These are phyloP conservation scores for Gossypium lobatum DNA, from an alignment of 441 rosid species.

Conservation along the genomic window DNA sequence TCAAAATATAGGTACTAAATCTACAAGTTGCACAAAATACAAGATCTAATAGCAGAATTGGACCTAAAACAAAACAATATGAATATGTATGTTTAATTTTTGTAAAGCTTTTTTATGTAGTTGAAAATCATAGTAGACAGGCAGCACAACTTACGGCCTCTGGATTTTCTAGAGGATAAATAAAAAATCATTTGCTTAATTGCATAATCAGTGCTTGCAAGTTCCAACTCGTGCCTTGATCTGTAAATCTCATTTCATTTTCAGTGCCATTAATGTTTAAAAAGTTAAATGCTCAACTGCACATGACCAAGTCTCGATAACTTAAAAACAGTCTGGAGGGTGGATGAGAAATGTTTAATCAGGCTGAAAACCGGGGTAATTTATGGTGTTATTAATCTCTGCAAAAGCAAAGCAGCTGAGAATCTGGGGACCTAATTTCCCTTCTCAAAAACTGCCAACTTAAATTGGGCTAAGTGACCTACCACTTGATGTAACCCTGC, in stretches of 20 bases:
- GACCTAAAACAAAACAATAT: too few relatives aligned
- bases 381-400: not conserved
- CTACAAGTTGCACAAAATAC: too few relatives aligned
- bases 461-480: not conserved
- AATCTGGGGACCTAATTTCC: not conserved
- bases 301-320: not conserved
- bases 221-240: not conserved
- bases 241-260: not conserved
- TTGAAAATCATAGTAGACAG: constrained; percentile 2
- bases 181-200: not conserved
- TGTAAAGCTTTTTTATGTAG: not conserved
- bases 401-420: not conserved
- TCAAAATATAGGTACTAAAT: too few relatives aligned
- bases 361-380: not conserved
- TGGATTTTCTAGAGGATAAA: not conserved
- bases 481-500: not conserved
- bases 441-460: not conserved
- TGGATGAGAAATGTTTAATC: not conserved
- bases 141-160: not conserved
- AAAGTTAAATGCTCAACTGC: not conserved
- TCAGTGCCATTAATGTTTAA: not conserved
- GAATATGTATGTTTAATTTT: too few relatives aligned
- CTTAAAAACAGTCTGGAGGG: not conserved
- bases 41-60: too few relatives aligned
- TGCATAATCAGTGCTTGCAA: not conserved